Conservation (phyloP, 495 filamentous ascomycete genomes). For the Penicillium ucsense region DNA sequence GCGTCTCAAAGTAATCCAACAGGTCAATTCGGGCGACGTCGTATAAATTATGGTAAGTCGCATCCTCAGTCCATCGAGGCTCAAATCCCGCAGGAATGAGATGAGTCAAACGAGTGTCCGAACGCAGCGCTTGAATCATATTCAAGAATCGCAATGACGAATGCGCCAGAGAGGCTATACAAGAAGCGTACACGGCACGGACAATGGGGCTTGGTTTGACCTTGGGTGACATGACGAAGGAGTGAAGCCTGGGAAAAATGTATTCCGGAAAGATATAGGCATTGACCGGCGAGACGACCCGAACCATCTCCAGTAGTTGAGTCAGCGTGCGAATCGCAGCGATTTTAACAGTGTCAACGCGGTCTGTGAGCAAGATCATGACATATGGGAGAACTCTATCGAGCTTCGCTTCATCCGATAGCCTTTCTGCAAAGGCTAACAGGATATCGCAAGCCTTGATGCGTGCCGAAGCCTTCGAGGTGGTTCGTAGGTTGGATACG, state of each 20-base stretch:
- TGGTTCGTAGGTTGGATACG: conserved; percentile 79
- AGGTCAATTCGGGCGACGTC: conserved; percentile 74
- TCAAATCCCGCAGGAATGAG: conserved; percentile 60
- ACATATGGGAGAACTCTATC: conserved; percentile 90
- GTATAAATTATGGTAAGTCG: conserved; percentile 68
- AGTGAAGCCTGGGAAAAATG: conserved; percentile 73
- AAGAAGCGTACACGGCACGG: conserved; percentile 84
- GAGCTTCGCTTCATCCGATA: conserved; percentile 94
- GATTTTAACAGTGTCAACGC: conserved; percentile 70
- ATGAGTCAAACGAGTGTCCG: conserved; percentile 71
- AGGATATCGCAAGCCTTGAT: conserved; percentile 88
- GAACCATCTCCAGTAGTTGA: conserved; percentile 79
- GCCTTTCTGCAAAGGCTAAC: conserved; percentile 79
- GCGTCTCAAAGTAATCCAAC: conserved; percentile 67
- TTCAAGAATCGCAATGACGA: conserved; percentile 78
- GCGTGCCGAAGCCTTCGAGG: conserved; percentile 74
- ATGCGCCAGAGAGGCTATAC: conserved; percentile 84
- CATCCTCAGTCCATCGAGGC: conserved; percentile 56
- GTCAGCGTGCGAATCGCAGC: conserved; percentile 77
- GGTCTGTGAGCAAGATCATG: conserved; percentile 70
- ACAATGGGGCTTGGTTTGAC: conserved; percentile 57
- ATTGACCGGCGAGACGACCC: conserved; percentile 85
- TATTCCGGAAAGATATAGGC: conserved; percentile 94
- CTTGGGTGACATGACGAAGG: conserved; percentile 49
- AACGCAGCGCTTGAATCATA: conserved; percentile 77